Evolutionary conservation across 73 alveolate species (phyloP), one percentile per base, ranked within the genome.

Genomic region (Paramecium biaurelia): DNA sequence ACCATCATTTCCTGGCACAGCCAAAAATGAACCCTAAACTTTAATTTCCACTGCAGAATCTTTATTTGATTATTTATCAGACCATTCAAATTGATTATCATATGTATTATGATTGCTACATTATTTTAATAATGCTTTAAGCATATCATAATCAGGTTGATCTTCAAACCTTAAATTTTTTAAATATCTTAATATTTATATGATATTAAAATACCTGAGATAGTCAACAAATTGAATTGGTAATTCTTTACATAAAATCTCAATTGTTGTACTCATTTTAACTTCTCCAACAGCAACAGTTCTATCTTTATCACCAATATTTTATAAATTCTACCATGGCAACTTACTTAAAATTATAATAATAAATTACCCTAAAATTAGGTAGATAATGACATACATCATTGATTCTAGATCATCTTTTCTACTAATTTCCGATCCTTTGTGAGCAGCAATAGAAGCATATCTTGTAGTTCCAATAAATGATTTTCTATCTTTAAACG

Each of bases 291-390:
- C 87, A 18, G 59, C 87, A 14, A 74, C 10, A 18, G 93, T 86
- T 63, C 85, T 86, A 86, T 86, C 93, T 86, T 63, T 86, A 15
- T 86, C 93, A 21, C 88, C 85, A 38, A 86, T 76, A 42, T 86
- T 86, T 24, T 86, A 86, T 20, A 86, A 76, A 86, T 86, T 86
- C 76, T 86, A 86, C 93, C 96, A 93, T 93, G 98, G 18, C 96
- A 92, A 85, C 93, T 92, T 2, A 98, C 99, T 93, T 93, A 85
- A 93, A 93, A 92, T 9, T 99, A 99, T 84, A 93, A 97, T 98
- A 98, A 97, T 24, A 98, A 99, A 45, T 92, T 70, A 74, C 87
- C 97, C 97, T 57, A 93, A 86, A 79, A 93, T 67, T 41, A 95
- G 84, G 86, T 95, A 93, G 92, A 90, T 89, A 34, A 95, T 79